These are phyloP conservation scores for Mucor racemosus DNA, from an alignment of 371 early-diverging fungal genomes.

Conservation along the genomic window DNA sequence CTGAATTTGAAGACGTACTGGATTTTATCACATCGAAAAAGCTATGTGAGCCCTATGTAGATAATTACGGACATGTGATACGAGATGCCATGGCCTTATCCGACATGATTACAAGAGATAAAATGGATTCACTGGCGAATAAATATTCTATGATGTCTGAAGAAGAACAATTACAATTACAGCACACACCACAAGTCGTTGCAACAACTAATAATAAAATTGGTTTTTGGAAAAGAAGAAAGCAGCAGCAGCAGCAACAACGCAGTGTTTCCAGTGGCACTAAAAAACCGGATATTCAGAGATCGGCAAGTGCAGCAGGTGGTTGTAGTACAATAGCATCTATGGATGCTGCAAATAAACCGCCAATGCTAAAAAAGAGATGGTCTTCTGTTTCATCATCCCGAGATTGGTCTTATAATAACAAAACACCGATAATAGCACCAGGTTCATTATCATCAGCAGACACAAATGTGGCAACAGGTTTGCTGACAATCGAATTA, in stretches of 20 bases:
- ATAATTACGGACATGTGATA: conserved; percentile 71
- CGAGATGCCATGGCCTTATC: conserved; percentile 78
- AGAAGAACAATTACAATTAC: neutral
- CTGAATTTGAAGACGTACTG: conserved; percentile 86
- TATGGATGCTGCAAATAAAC: neutral
- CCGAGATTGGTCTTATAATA: conserved; percentile 11
- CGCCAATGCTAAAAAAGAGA: conserved; percentile 27
- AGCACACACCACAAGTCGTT: neutral
- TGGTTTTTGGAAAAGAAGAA: conserved; percentile 22
- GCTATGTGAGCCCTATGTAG: conserved; percentile 76
- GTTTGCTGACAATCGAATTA: conserved; percentile 8
- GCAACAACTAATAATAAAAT: neutral
- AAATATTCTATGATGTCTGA: neutral
- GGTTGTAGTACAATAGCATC: neutral
- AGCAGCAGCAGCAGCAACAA: neutral
- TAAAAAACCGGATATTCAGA: conserved; percentile 11
- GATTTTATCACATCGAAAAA: conserved; percentile 70
- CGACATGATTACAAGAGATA: conserved; percentile 65
- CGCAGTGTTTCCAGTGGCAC: neutral
- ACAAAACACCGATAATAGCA: neutral
- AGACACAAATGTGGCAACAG: neutral
- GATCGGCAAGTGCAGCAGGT: conserved; percentile 18
- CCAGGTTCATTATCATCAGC: neutral
- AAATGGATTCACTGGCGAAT: conserved; percentile 53
- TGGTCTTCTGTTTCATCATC: conserved; percentile 35